Base-by-base conservation (phyloP, 306 rosid species). In the Trifolium dubium region DNA sequence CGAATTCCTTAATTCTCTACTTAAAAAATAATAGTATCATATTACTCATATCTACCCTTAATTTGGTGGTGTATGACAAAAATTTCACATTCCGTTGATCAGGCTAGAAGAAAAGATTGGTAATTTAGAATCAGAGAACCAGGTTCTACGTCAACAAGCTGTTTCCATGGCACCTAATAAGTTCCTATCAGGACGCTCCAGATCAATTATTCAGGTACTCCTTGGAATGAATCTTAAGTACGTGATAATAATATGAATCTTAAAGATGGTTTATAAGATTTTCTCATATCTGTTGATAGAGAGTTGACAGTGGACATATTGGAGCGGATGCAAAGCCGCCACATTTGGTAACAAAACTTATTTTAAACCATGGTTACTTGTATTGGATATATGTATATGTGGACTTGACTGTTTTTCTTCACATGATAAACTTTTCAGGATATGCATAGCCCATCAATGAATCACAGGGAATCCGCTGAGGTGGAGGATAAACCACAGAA, bases 101-200 rank as follows among this genome's bases (percentile, higher is more conserved):
- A 89, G 97, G 93, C 92, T 86, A 86, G 97, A 92, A 79, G 97
- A 92, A 85, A 92, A 86, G 86, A 85, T 86, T 72, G 39, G 82
- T 72, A 92, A 92, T 78, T 82, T 88, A 79, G 97, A 88, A 85
- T 92, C 96, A 41, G 97, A 92, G 85, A 92, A 89, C 70, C 90
- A 88, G 64, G 97, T 92, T 79, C 84, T 92, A 35, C 96, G 97
- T 35, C 97, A 92, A 75, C 97, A 92, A 88, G 89, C 97, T 39
- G 85, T 92, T 77, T 89, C 97, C 72, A 92, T 92, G 89, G 86
- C 97, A 61, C 97, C 97, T 34, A 92, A 82, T 72, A 92, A 92
- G 84, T 88, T 89, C 86, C 92, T 82, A 61, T 82, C 93, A 32
- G 93, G 91, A 76, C 91, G 96, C 68, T 81, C 97, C 14, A 86